These are phyloP conservation scores for Phoenix roebelenii DNA, from an alignment of 176 grass and related monocot genomes.

Conservation along the genomic window DNA sequence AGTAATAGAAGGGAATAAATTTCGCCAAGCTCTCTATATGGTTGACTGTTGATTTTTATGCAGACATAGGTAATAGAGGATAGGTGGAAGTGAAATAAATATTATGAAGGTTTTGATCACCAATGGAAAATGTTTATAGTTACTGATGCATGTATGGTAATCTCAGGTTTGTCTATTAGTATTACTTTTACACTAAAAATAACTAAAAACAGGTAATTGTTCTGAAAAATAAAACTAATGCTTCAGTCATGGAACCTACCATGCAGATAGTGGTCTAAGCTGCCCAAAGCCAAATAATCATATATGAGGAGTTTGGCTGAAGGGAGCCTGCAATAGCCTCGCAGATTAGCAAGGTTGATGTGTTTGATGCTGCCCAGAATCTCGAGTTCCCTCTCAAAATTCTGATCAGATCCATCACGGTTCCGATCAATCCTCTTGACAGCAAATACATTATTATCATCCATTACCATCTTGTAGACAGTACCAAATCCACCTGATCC, in stretches of 20 bases:
- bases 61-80: no score
- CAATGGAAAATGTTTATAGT: no score
- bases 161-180: no score
- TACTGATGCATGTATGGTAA: no score
- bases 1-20: background rate
- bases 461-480: conserved; percentile 92
- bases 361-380: conserved; percentile 90
- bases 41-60: no score
- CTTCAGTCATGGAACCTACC: conserved; percentile 24
- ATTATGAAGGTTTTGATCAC: no score
- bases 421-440: conserved; percentile 81
- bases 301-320: conserved; percentile 72
- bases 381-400: conserved; percentile 87
- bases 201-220: no score
- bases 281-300: conserved; percentile 72
- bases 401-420: conserved; percentile 36
- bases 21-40: no score
- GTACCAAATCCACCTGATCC: conserved; percentile 89
- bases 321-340: conserved; percentile 67
- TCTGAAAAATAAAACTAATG: no score
- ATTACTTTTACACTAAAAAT: no score
- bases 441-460: conserved; percentile 61
- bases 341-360: conserved; percentile 83
- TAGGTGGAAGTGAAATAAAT: no score
- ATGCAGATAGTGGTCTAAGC: conserved; percentile 74